These are phyloP conservation scores for Cyberlindnera amylophila DNA, from an alignment of 805 yeast species.

Conservation along the genomic window DNA sequence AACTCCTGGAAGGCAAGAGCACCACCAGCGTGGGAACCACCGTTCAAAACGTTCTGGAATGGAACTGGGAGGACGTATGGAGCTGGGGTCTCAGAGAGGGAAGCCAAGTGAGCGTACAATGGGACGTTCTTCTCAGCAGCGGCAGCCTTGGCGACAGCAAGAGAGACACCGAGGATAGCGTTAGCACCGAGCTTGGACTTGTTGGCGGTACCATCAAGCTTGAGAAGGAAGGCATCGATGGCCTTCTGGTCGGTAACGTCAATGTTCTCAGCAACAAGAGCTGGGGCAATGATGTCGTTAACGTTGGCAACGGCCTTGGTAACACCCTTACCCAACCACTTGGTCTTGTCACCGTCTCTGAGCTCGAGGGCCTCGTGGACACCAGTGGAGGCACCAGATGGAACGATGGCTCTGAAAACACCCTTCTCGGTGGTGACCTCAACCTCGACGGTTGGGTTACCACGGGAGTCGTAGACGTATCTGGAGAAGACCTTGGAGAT, in stretches of 20 bases:
- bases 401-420: conserved; percentile 93
- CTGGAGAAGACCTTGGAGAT: conserved; percentile 87
- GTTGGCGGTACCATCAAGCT: conserved; percentile 96
- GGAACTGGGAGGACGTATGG: conserved; percentile 98
- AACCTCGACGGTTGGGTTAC: conserved; percentile 99
- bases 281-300: conserved; percentile 93
- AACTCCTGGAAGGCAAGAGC: conserved; percentile 98
- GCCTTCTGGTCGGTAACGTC: conserved; percentile 85
- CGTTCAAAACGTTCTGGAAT: conserved; percentile 97
- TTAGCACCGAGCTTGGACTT: conserved; percentile 97
- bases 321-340: conserved; percentile 99
- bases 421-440: conserved; percentile 92
- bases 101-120: conserved; percentile 87
- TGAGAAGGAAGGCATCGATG: conserved; percentile 79
- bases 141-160: conserved; percentile 96
- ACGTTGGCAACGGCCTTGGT: conserved; percentile 95
- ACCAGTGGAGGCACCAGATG: conserved; percentile 99
- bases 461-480: conserved; percentile 98
- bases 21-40: conserved; percentile 99
- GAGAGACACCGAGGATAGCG: conserved; percentile 96
- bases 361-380: conserved; percentile 97
- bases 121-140: conserved; percentile 95
- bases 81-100: conserved; percentile 63
- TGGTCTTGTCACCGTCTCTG: conserved; percentile 96
- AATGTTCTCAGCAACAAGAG: conserved; percentile 71